Evolutionary conservation across 169 alveolate species (phyloP), one percentile per base, ranked within the genome.

Genomic region (Eimeria praecox): DNA sequence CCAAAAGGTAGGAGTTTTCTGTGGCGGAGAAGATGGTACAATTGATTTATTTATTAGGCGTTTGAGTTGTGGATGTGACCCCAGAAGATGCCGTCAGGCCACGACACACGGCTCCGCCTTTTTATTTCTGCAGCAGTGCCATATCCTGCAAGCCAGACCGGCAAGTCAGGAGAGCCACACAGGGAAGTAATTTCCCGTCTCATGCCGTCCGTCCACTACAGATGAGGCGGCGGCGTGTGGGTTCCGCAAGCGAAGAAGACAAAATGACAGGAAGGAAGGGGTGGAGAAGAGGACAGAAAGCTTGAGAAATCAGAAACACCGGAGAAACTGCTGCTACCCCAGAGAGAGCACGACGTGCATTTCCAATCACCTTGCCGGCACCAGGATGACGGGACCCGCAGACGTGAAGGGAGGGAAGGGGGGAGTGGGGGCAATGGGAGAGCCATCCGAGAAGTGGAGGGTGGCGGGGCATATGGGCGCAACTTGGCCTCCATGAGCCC

Each of bases 141-240:
- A 77, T 24, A 44, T 77, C 59, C 52, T 42, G 87, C 62, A 44
- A 35, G 87, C 87, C 52, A 38, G 5, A 12, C 40, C 38, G 42
- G 87, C 87, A 42, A 33, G 59, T 42, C 59, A 77, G 38, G 87
- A 44, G 87, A 22, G 64, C 54, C 87, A 77, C 62, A 77, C 62
- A 24, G 59, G 87, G 87, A 24, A 77, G 87, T 62, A 77, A 62
- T n/a, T 44, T 77, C 46, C 64, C 87, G 42, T n/a, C 87, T 77
- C 87, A 77, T 40, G 59, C 87, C 54, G 16, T 38, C 59, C 62
- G 59, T 75, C 33, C 87, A 77, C 24, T 69, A 69, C 80, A 69
- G 80, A 69, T 69, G 80, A 46, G 80, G 80, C 87, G 54, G 87
- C 62, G 64, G 87, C 87, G 87, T 44, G 87, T n/a, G 38, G 64